Base-by-base conservation (phyloP, 495 filamentous ascomycete species). In the Hyaloscypha finlandica region DNA sequence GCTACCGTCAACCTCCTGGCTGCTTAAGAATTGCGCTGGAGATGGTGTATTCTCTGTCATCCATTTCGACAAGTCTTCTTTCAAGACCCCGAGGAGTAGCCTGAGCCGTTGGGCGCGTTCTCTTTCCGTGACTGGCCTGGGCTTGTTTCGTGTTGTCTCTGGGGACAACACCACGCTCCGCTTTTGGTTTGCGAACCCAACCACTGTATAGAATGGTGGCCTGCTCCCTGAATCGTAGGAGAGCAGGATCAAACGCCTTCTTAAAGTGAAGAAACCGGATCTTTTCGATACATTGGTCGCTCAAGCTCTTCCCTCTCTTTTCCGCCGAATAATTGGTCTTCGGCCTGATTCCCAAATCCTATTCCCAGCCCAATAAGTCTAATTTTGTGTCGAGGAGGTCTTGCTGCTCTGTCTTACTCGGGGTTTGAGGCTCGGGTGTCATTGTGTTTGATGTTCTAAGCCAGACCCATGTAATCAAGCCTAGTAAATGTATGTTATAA, bases 121-220 rank as follows among this genome's bases (percentile, higher is more conserved):
- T 6, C 29, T 8, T 3, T 33, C 35, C 22, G 57, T 59, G 2
- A 66, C 25, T 20, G 65, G 63, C 6, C 62, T 33, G 16, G 61
- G 57, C 31, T 63, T 59, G 37, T 63, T 33, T 14, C 68, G 37
- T 22, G 59, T 64, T 4, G 19, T 22, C 25, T 42, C 37, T n/a
- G 71, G 71, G 71, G 29, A 73, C 22, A 16, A 68, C 52, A 16
- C 48, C 65, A 4, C 67, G 39, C 4, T 73, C 65, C 16, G 64
- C 71, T 22, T 57, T 68, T 0, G 71, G 68, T 42, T 73, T 73
- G 25, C 57, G n/a, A 19, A 67, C 51, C 70, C 70, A 72, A n/a
- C 42, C 33, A 3, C 8, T 56, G 37, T 65, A 68, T 9, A 67
- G 29, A 2, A 59, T 29, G n/a, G 61, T 29, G 30, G 70, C 70